Base-by-base conservation (phyloP, 805 yeast genomes). In the Brettanomyces naardenensis region DNA sequence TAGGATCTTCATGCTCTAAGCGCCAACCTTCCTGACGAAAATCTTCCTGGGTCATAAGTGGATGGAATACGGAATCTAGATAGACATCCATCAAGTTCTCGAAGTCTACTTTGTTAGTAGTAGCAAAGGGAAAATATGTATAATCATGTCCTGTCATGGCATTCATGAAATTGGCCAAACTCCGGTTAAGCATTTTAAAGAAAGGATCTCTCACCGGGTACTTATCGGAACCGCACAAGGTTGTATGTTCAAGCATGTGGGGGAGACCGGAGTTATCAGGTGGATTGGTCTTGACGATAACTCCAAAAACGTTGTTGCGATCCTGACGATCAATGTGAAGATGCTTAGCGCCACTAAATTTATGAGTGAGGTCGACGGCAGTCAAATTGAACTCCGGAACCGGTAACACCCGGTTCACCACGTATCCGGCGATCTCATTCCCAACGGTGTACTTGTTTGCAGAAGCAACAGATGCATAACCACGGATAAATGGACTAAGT, bases 91-190 rank as follows among this genome's bases (percentile, higher is more conserved):
- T 78, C 53, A 92, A 68, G 53, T 92, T 92, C 23, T 71, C 70
- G 57, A 72, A 92, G 56, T 92, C 98, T 38, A 73, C 74, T 31
- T 61, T 57, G 59, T 92, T 92, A 9, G 97, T 90, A 2, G 98
- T 92, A 21, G 97, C 84, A 66, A 92, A 92, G 4, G 98, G 98
- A 52, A 84, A 92, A 59, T 78, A 89, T 0, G 98, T 92, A 54
- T 88, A 89, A 60, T 92, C 97, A 49, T 84, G 89, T 18, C 95
- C 98, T 0, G 98, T 92, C 96, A 92, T 86, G 6, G 98, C 98
- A 57, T 92, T 92, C 98, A 92, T 92, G 61, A 88, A 92, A 57
- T 87, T 92, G 25, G 96, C 79, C 51, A 92, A 64, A n/a, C 97
- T 87, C 45, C 97, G 65, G 58, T 88, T 90, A 42, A 90, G 68